Base-by-base conservation (phyloP, 1,139 yeast genomes). In the Yamadazyma jaroonii region DNA sequence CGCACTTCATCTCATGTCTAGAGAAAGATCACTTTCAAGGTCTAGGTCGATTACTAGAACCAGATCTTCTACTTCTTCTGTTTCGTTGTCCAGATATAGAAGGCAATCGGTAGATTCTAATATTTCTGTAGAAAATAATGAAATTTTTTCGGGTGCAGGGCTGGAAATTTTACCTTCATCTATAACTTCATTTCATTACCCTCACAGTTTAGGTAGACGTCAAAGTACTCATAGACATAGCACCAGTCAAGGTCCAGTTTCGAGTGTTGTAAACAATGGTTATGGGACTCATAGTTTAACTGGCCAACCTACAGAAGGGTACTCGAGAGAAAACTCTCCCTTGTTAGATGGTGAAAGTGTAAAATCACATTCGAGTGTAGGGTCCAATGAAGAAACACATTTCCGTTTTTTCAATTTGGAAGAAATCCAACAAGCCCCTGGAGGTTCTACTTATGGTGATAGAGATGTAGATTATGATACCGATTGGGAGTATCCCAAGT, bases 91-190 rank as follows among this genome's bases (percentile, higher is more conserved):
- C 4, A 26, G 41, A 26, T 37, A 40, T 14, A 27, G 46, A 24
- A 39, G 40, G 20, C 37, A 59, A n/a, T 53, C 65, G 2, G 62
- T 74, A 34, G 69, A 64, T 34, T 73, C 81, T 1, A 57, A 72
- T 11, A 49, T 64, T 1, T 73, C 80, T 0, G 45, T 59, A 21
- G 67, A 58, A 17, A 75, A 65, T 45, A 62, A 74, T 32, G 97
- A 90, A 58, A 82, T 88, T 65, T 90, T 77, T 61, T 83, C 95
- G 4, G 97, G 97, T 29, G 96, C 95, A 1, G 87, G 88, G 0
- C 80, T 90, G 5, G 96, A 86, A 51, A 79, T 87, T 28, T 81
- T 90, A 31, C 97, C 98, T 1, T 84, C 95, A 17, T 86, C 97
- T 1, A 84, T 88, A 47, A 79, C 95, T 1, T 79, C 95, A 1